phyloP scores from a whole-genome alignment of 2,329 filamentous ascomycete species.

The Penicillium psychrosexuale region DNA sequence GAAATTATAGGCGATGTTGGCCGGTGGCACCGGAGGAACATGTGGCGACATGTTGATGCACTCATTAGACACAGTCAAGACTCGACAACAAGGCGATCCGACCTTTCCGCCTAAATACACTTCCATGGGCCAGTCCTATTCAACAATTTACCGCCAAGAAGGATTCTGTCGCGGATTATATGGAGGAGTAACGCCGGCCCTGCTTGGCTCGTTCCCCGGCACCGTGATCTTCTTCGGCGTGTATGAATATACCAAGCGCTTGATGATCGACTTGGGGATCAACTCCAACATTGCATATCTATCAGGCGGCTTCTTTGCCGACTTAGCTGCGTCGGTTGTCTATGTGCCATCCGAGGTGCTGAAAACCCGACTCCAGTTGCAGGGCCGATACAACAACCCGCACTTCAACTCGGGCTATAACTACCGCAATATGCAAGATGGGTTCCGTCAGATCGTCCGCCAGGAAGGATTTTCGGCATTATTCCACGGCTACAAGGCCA shows the following conservation, averaged over 20 bases:
- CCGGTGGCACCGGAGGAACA: slow-evolving; percentile 86
- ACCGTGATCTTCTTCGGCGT: slow-evolving; percentile 94
- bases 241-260: slow-evolving; percentile 91
- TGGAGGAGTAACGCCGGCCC: slow-evolving; percentile 86
- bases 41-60: slow-evolving; percentile 98
- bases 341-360: slow-evolving; percentile 97
- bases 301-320: slow-evolving; percentile 82
- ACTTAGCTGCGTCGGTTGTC: slow-evolving; percentile 84
- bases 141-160: slow-evolving; percentile 90
- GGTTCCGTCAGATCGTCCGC: slow-evolving; percentile 77
- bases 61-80: slow-evolving; percentile 97
- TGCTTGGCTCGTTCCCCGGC: slow-evolving; percentile 87
- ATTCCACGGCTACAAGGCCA: slow-evolving; percentile 97
- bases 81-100: slow-evolving; percentile 92
- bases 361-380: slow-evolving; percentile 93
- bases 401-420: slow-evolving; percentile 94
- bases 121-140: slow-evolving; percentile 84
- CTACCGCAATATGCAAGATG: slow-evolving; percentile 81
- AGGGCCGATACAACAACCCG: slow-evolving; percentile 93
- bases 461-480: slow-evolving; percentile 80
- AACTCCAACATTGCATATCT: slow-evolving; percentile 83
- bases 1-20: slow-evolving; percentile 77
- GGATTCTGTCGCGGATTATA: slow-evolving; percentile 83
- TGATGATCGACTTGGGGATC: slow-evolving; percentile 79
- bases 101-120: slow-evolving; percentile 90